Conservation (phyloP, 2,329 filamentous ascomycete species). For the Canariomyces notabilis region DNA sequence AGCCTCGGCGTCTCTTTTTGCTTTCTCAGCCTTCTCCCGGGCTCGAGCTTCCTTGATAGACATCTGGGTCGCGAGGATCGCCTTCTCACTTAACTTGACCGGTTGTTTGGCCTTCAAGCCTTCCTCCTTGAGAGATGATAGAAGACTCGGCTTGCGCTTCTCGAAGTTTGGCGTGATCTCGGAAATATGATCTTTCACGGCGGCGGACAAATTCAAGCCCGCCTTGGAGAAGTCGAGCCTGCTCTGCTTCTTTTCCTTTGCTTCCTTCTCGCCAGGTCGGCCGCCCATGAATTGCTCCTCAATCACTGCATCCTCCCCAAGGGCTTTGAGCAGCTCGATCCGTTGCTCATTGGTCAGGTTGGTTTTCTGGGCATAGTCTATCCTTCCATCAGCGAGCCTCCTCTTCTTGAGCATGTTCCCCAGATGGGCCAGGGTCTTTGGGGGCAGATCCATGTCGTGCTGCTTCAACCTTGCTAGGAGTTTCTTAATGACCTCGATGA, state of each 20-base stretch:
- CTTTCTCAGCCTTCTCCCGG: conserved; percentile 68
- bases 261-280: conserved; percentile 31
- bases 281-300: conserved; percentile 44
- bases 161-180: conserved; percentile 43
- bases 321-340: conserved; percentile 67
- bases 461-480: conserved; percentile 77
- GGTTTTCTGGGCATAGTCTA: conserved; percentile 57
- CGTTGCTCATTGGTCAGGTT: conserved; percentile 79
- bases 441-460: conserved; percentile 65
- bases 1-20: conserved; percentile 64
- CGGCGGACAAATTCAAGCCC: conserved; percentile 26
- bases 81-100: conserved; percentile 36
- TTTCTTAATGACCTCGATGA: conserved; percentile 78
- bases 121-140: conserved; percentile 44
- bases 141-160: conserved; percentile 30
- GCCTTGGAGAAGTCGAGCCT: conserved; percentile 61
- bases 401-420: conserved; percentile 61
- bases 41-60: conserved; percentile 70
- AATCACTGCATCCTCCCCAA: conserved; percentile 53
- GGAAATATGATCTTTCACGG: conserved; percentile 44
- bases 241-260: conserved; percentile 39
- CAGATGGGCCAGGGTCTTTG: conserved; percentile 56
- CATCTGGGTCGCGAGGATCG: conserved; percentile 37
- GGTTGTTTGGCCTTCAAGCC: conserved; percentile 39
- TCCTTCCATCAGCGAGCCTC: conserved; percentile 46